Evolutionary conservation across 1,284 basidiomycete genomes (phyloP), one percentile per base, ranked within the genome.

Genomic region (Irpex sp.): DNA sequence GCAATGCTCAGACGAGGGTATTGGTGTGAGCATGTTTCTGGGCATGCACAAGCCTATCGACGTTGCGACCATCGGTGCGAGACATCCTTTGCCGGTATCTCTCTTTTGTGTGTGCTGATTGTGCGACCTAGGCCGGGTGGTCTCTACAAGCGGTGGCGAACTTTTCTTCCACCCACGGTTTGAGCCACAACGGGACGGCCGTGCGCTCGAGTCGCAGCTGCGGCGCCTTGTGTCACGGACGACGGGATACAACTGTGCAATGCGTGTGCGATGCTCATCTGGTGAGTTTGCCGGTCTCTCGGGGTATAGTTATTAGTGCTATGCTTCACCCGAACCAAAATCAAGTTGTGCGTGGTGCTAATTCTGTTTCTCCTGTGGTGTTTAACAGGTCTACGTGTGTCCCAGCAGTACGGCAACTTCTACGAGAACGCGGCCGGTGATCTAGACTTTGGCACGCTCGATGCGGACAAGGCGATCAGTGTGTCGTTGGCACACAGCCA

Each of bases 11-110:
- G 89, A 94, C 64, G 86, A 90, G 58, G 97, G 97, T 16, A 84
- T 99, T 45, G 96, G 94, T 1, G 87, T 98, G 64, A 96, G 89
- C 71, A 80, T 94, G 73, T 96, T 97, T 75, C 79, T 98, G 42
- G 93, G 93, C 61, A 93, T 93, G 58, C 85, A 78, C 63, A 86
- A 87, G 72, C 90, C 87, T 67, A 89, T 94, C 66, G 96, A 99
- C 74, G 78, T 98, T 1, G 96, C 90, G 1, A 93, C 91, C 1
- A 86, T 99, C 61, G 91, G 93, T 88, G 65, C 57, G 80, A 70
- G 36, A 48, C 28, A 53, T 59, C 9, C 5, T 47, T 19, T 16
- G 6, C 28, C 23, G 51, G 45, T 12, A 4, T 45, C 1, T 16
- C 42, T 18, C 42, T 18, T 7, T 45, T 28, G 5, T 33, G 7